Conservation (phyloP, 441 rosid genomes). For the Gossypium schwendimanii region DNA sequence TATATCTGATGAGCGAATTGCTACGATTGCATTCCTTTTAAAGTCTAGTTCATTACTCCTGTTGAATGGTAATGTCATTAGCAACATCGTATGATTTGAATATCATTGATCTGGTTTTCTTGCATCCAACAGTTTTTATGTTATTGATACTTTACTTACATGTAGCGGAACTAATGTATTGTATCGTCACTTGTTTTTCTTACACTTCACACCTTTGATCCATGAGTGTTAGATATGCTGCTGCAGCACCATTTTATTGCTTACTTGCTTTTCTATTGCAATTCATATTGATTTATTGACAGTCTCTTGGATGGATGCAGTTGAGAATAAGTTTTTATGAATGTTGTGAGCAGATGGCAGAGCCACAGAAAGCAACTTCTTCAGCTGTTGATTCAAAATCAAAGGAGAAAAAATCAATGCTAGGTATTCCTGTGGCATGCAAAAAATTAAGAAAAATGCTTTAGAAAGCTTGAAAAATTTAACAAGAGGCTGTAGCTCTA, state of each 20-base stretch:
- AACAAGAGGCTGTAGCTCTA: neutral
- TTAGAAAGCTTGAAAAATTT: neutral
- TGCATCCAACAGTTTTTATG: neutral
- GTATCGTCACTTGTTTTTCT: neutral
- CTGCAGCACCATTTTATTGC: neutral
- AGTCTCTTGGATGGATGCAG: neutral
- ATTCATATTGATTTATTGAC: conserved; percentile 1
- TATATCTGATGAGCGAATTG: neutral
- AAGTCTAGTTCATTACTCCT: neutral
- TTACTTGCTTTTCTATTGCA: conserved; percentile 1
- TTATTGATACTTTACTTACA: neutral
- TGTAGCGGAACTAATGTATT: neutral
- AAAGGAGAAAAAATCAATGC: conserved; percentile 43
- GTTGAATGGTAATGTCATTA: neutral
- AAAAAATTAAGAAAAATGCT: neutral
- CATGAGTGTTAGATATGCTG: neutral
- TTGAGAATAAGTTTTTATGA: neutral
- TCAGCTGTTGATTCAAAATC: conserved; percentile 23
- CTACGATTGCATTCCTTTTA: neutral
- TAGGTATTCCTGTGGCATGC: conserved; percentile 35
- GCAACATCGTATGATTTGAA: neutral
- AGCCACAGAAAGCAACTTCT: conserved; percentile 37
- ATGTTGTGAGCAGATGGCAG: conserved; percentile 38
- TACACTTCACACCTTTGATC: neutral
- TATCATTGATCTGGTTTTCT: neutral